These are phyloP conservation scores for Alternaria infectoria DNA, from an alignment of 2,329 filamentous ascomycete genomes.

Conservation along the genomic window DNA sequence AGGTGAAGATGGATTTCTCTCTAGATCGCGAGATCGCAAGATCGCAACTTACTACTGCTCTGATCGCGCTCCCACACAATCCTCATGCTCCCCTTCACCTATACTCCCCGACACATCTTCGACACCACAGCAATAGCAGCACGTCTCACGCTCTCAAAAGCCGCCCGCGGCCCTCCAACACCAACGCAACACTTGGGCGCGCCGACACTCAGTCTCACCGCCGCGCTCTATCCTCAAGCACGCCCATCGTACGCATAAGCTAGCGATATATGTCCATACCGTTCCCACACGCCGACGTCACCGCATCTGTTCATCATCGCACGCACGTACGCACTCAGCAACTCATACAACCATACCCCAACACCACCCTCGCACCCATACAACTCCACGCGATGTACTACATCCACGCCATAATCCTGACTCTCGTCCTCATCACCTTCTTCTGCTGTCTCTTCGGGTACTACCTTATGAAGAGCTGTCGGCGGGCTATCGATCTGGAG, in stretches of 20 bases:
- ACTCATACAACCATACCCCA: no score
- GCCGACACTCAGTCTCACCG: neutral
- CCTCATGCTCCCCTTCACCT: no score
- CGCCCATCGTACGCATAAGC: no score
- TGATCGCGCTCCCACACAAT: neutral
- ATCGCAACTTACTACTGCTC: no score
- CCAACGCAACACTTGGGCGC: neutral
- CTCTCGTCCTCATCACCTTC: slow-evolving; percentile 14
- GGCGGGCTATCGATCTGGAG: slow-evolving; percentile 21
- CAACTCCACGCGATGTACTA: slow-evolving; percentile 5
- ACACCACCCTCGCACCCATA: no score
- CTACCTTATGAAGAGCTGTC: slow-evolving; percentile 21
- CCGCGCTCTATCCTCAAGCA: no score
- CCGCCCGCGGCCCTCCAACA: no score
- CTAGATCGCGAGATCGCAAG: neutral
- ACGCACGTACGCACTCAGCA: no score
- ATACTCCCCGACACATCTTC: no score
- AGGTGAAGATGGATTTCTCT: neutral
- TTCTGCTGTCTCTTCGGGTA: slow-evolving; percentile 26
- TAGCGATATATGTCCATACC: no score
- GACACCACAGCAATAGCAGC: neutral
- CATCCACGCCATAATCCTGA: slow-evolving; percentile 20
- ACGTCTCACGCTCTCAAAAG: neutral
- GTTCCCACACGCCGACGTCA: no score
- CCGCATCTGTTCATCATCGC: no score